A percentile compares a stretch with the other conserved stretches of the same genome.
These are phyloP conservation scores for Candida vaughaniae DNA, from an alignment of 805 yeast species.

Conservation along the genomic window DNA sequence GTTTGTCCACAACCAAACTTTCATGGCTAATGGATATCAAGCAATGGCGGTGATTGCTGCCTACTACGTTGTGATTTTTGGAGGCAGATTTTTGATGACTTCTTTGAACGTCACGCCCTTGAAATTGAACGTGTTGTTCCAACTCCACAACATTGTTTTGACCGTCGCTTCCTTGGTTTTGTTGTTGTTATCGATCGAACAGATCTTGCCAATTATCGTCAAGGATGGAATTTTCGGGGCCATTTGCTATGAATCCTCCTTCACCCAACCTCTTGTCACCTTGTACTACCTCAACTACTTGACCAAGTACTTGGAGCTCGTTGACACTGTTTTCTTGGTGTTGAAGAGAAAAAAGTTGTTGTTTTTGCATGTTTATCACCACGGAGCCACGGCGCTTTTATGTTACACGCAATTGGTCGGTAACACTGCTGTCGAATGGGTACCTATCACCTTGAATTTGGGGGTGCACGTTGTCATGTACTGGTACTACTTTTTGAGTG, in stretches of 20 bases:
- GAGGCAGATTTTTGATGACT: constrained; percentile 70
- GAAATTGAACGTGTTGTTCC: constrained; percentile 74
- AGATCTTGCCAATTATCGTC: constrained; percentile 73
- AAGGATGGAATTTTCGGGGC: constrained; percentile 79
- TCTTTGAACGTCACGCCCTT: constrained; percentile 57
- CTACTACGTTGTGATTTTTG: constrained; percentile 46
- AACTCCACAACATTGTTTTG: constrained; percentile 77
- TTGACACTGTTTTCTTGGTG: constrained; percentile 90
- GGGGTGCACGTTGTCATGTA: constrained; percentile 96
- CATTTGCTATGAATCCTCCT: constrained; percentile 73
- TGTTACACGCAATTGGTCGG: constrained; percentile 94
- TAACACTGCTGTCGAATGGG: constrained; percentile 90
- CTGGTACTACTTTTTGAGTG: constrained; percentile 92
- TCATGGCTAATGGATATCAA: constrained; percentile 62
- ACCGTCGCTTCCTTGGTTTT: constrained; percentile 67
- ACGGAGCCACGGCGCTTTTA: constrained; percentile 94
- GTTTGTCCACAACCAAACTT: constrained; percentile 64
- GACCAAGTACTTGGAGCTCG: constrained; percentile 83
- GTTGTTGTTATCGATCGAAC: constrained; percentile 75
- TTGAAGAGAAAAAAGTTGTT: constrained; percentile 88
- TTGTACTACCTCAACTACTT: constrained; percentile 89
- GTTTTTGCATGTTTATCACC: constrained; percentile 94
- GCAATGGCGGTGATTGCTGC: constrained; percentile 45
- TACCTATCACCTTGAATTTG: constrained; percentile 83
- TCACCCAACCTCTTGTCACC: constrained; percentile 80